Evolutionary conservation across 139 green algal genomes (phyloP), one percentile per base, ranked within the genome.

Genomic region (Coelastrella sp.): DNA sequence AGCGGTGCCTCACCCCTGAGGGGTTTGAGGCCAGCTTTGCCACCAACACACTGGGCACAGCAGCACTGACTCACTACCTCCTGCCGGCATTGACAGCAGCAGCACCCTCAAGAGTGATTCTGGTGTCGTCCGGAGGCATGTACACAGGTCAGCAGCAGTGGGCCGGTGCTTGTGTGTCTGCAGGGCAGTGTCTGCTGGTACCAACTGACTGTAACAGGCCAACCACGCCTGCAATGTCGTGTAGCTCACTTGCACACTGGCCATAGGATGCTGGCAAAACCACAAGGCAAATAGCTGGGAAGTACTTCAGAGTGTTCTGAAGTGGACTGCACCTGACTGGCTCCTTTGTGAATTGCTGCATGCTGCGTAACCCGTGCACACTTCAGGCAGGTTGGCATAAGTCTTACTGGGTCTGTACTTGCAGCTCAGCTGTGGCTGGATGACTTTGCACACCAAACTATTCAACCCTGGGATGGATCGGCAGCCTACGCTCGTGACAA

Each of bases 11-110:
- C 59, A 95, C 93, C 6, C 70, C 89, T 0, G 95, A 97, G 49
- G 93, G 94, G 9, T 88, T 91, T 72, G 95, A 97, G 82, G 88
- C 87, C 63, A 94, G 91, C 79, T 97, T 96, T 92, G 95, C 95
- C 0, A 95, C 93, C 78, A 96, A 97, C 92, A 94, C 90, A 6
- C 93, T 97, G 78, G 95, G 92, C 24, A 63, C 88, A 11, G 94
- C 92, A 25, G 91, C 93, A 7, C 90, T 97, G 12, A 97, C 95
- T 24, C 57, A 65, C 56, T 86, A 90, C 60, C 92, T 97, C 75
- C 81, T 95, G 85, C 89, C 89, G 0, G 82, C 90, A 83, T 92
- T 97, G 80, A 74, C 73, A 9, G n/a, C 27, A 7, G 60, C 27
- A 8, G 88, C 87, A 15, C 88, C 92, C 0, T 82, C 91, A 6